Percentiles rank a stretch among this genome's conserved stretches.
Conservation (phyloP, 2,329 filamentous ascomycete genomes). For the Emergomyces orientalis region DNA sequence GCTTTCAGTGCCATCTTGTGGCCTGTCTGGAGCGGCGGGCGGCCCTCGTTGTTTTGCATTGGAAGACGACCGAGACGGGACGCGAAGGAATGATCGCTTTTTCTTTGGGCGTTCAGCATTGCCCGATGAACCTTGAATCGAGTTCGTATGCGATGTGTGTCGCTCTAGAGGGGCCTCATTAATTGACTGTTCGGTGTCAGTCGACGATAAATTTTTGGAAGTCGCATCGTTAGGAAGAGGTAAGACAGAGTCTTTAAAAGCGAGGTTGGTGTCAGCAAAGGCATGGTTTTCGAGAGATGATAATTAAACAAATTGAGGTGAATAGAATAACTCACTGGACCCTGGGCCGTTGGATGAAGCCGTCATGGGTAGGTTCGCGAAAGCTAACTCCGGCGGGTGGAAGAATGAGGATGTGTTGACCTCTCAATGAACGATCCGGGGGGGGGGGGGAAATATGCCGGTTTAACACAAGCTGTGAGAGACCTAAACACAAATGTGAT, state of each 20-base stretch:
- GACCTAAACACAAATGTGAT: neutral
- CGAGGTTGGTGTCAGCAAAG: slow-evolving; percentile 14
- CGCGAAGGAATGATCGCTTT: slow-evolving; percentile 29
- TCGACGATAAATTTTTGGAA: slow-evolving; percentile 3
- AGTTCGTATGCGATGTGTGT: slow-evolving; percentile 4
- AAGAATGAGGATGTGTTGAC: neutral
- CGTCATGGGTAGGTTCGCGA: slow-evolving; percentile 26
- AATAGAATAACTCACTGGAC: slow-evolving; percentile 23
- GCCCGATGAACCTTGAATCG: slow-evolving; percentile 11
- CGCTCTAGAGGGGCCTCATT: slow-evolving; percentile 1
- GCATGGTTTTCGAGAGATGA: slow-evolving; percentile 2
- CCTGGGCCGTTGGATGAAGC: slow-evolving; percentile 21
- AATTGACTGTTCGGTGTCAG: neutral
- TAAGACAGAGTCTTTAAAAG: slow-evolving; percentile 12
- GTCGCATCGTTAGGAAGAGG: slow-evolving; percentile 8
- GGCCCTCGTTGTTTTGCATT: slow-evolving; percentile 29
- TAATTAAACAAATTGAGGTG: neutral
- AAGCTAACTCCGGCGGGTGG: neutral
- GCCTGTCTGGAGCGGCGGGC: slow-evolving; percentile 27
- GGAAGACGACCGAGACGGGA: slow-evolving; percentile 33
- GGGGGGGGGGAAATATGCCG: neutral
- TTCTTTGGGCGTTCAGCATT: slow-evolving; percentile 27
- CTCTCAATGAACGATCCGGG: neutral
- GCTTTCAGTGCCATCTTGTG: slow-evolving; percentile 42
- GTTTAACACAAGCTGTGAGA: neutral